Conservation (phyloP, 768 basidiomycete genomes). For the Podaxis sp. region DNA sequence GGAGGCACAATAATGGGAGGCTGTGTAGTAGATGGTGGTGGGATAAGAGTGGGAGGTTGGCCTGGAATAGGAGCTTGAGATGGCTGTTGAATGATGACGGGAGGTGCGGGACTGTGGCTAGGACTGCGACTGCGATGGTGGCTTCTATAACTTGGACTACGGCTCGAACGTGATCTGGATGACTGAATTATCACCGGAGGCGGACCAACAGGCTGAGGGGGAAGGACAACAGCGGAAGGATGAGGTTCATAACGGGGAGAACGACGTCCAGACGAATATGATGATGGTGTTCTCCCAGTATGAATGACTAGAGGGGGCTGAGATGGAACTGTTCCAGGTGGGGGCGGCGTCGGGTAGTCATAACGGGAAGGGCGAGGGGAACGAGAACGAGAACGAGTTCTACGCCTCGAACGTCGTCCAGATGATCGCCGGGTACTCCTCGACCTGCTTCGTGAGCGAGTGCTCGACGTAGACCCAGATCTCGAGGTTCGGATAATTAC, state of each 20-base stretch:
- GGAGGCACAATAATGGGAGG: slow-evolving; percentile 8
- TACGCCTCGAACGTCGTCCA: neutral
- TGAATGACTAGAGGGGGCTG: slow-evolving; percentile 7
- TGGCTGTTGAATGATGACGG: slow-evolving; percentile 7
- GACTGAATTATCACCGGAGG: slow-evolving; percentile 1
- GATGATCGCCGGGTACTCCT: slow-evolving; percentile 10
- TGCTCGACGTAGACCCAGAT: neutral
- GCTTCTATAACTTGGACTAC: slow-evolving; percentile 2
- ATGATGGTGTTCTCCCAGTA: slow-evolving; percentile 10
- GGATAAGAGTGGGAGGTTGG: neutral
- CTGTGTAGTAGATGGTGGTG: slow-evolving; percentile 14
- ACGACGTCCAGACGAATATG: slow-evolving; percentile 14
- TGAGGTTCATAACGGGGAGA: slow-evolving; percentile 2
- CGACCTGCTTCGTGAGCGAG: neutral
- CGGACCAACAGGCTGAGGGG: neutral
- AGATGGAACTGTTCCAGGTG: neutral
- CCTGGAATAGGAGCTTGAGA: slow-evolving; percentile 10
- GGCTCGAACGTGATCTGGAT: slow-evolving; percentile 1
- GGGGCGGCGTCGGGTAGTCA: neutral
- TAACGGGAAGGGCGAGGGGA: slow-evolving; percentile 14
- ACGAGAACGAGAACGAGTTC: neutral
- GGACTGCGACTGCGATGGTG: neutral
- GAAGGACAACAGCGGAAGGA: neutral
- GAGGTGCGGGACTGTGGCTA: slow-evolving; percentile 2
- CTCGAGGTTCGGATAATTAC: slow-evolving; percentile 7